Evolutionary conservation across 2,329 filamentous ascomycete genomes (phyloP).

Genomic region (Huntiella decipiens): DNA sequence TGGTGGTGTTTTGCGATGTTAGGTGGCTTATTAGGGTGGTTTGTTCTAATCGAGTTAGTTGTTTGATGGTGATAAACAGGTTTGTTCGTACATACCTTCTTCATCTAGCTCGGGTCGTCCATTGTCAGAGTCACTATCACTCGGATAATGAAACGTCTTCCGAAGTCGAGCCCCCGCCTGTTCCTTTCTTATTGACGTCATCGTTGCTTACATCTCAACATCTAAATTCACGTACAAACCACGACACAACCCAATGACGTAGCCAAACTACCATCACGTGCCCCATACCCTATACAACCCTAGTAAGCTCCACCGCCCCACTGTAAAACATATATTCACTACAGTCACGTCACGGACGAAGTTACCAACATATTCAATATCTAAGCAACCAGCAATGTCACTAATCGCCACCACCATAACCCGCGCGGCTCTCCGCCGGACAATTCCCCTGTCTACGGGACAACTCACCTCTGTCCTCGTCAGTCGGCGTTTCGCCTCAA

Average conservation of each 20-base stretch:
- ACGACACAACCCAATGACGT: neutral
- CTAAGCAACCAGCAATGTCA: neutral
- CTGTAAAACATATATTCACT: no score
- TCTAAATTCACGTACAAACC: neutral
- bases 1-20: slow-evolving; percentile 32
- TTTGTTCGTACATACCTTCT: slow-evolving; percentile 32
- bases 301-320: no score
- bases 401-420: slow-evolving; percentile 4
- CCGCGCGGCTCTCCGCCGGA: slow-evolving; percentile 8
- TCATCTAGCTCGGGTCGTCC: slow-evolving; percentile 51
- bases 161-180: slow-evolving; percentile 40
- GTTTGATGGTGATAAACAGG: neutral
- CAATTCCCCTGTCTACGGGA: neutral
- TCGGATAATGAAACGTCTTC: slow-evolving; percentile 58
- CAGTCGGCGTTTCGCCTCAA: neutral
- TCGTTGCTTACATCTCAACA: neutral
- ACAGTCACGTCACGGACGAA: no score
- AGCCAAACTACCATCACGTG: neutral
- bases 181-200: neutral
- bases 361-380: no score
- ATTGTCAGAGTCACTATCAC: slow-evolving; percentile 33
- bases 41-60: slow-evolving; percentile 30
- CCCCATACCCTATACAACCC: neutral
- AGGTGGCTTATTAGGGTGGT: slow-evolving; percentile 41
- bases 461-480: neutral